phyloP scores from a whole-genome alignment of 1,139 yeast species.

The Debaryomycetaceae sp. region DNA sequence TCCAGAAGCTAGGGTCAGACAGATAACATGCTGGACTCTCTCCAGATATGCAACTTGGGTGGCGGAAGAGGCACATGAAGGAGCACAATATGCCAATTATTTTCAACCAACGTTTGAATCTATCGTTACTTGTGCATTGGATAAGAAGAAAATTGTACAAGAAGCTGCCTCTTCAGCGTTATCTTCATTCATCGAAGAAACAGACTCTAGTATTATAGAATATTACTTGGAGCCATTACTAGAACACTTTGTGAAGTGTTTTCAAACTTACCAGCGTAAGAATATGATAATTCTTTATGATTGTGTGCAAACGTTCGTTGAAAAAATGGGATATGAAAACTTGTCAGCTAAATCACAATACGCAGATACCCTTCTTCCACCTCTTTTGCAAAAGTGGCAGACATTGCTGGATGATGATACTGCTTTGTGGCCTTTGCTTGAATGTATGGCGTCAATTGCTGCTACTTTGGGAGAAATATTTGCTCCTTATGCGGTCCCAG shows the following conservation, averaged over 20 bases:
- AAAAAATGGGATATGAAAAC: slow-evolving; percentile 58
- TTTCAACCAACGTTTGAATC: slow-evolving; percentile 78
- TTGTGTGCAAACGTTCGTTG: slow-evolving; percentile 89
- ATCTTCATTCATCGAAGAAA: slow-evolving; percentile 75
- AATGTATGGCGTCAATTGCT: slow-evolving; percentile 89
- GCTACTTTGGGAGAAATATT: slow-evolving; percentile 81
- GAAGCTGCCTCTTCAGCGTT: slow-evolving; percentile 90
- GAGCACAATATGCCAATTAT: slow-evolving; percentile 62
- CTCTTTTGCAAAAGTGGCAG: slow-evolving; percentile 79
- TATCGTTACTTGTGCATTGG: slow-evolving; percentile 70
- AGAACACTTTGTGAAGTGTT: slow-evolving; percentile 69
- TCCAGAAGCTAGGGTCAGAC: slow-evolving; percentile 79
- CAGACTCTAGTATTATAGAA: slow-evolving; percentile 64
- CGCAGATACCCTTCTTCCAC: slow-evolving; percentile 68
- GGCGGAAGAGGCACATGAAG: slow-evolving; percentile 57
- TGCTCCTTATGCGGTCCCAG: slow-evolving; percentile 87
- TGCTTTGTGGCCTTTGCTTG: slow-evolving; percentile 87
- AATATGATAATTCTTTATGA: slow-evolving; percentile 82
- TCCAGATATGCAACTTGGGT: slow-evolving; percentile 87
- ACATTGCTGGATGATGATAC: slow-evolving; percentile 68
- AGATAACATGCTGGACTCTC: slow-evolving; percentile 93
- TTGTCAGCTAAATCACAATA: slow-evolving; percentile 55
- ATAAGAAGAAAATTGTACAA: slow-evolving; percentile 86
- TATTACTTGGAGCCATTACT: slow-evolving; percentile 51
- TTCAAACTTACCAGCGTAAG: slow-evolving; percentile 73